Conservation (phyloP, 768 basidiomycete species). For the Gymnopilus junonius region DNA sequence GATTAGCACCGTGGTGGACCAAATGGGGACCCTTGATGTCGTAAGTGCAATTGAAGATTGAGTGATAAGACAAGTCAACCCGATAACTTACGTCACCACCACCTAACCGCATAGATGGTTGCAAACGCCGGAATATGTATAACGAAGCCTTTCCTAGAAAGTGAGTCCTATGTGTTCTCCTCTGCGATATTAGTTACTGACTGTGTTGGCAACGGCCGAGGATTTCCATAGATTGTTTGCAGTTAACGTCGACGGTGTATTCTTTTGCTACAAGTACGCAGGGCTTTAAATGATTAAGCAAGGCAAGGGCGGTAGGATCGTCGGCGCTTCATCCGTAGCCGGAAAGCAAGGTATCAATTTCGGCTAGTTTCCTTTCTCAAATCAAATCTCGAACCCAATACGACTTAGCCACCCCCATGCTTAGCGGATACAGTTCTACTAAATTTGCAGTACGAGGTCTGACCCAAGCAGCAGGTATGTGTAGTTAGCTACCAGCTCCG, state of each 20-base stretch:
- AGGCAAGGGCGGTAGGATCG: conserved; percentile 46
- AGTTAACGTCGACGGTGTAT: conserved; percentile 41
- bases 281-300: conserved; percentile 47
- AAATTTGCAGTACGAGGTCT: conserved; percentile 47
- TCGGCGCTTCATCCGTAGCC: conserved; percentile 45
- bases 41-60: conserved; percentile 31
- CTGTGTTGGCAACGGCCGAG: conserved; percentile 25
- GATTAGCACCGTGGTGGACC: conserved; percentile 33
- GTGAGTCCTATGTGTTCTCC: conserved; percentile 16
- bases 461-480: conserved; percentile 41
- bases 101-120: too few relatives aligned
- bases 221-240: conserved; percentile 35
- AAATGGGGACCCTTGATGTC: conserved; percentile 51
- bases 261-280: conserved; percentile 46
- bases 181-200: background rate
- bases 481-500: background rate
- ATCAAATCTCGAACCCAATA: too few relatives aligned
- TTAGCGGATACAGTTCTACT: conserved; percentile 32
- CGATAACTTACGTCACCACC: too few relatives aligned
- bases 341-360: conserved; percentile 40
- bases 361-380: too few relatives aligned
- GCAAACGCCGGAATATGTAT: conserved; percentile 47
- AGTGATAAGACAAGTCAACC: too few relatives aligned
- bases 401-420: too few relatives aligned
- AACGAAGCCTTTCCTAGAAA: conserved; percentile 25